Evolutionary conservation across 2,329 filamentous ascomycete genomes (phyloP), one percentile per base, ranked within the genome.

Genomic region (Didymella glomerata): DNA sequence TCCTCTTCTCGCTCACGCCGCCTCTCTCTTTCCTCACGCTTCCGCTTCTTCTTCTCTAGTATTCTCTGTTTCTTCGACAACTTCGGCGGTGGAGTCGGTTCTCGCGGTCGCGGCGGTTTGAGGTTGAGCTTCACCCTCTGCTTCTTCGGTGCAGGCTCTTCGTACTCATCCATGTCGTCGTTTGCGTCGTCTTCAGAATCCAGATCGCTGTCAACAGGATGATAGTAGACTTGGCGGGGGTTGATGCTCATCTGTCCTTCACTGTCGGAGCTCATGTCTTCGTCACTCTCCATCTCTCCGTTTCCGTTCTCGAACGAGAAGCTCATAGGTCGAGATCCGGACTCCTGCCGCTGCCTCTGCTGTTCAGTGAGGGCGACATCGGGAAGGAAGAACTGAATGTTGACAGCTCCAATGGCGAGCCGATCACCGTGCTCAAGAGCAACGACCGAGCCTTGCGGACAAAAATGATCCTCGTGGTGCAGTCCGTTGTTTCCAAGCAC

Each of bases 401-500:
- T 81, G 3, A 93, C 85, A 60, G 88, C 86, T 56, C 90, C 90
- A 72, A 93, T 89, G 71, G 90, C 87, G 38, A 93, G 82, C n/a
- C 82, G 79, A 63, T 87, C 86, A 34, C 88, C 87, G 67, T 88
- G 88, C 46, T 83, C 82, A 20, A 94, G 77, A 56, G 83, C 83
- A 9, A 70, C 61, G 2, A 67, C 42, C 5, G 57, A 48, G 28
- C 68, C 69, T 20, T 63, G 62, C 1, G 55, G 38, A 20, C 64
- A 63, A 40, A 73, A 75, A 0, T 56, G 16, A 11, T 63, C 63
- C 44, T 76, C 73, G 44, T 76, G 72, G 47, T 86, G 83, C 68
- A 90, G 87, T 6, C 90, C 89, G 66, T 92, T 92, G 62, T 81
- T 78, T 34, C 86, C 86, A 48, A 86, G 79, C 2, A 88, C 83